Percentiles rank a stretch among this genome's conserved stretches.
Conservation (phyloP, 805 yeast species). For the Huiozyma naganishii region DNA sequence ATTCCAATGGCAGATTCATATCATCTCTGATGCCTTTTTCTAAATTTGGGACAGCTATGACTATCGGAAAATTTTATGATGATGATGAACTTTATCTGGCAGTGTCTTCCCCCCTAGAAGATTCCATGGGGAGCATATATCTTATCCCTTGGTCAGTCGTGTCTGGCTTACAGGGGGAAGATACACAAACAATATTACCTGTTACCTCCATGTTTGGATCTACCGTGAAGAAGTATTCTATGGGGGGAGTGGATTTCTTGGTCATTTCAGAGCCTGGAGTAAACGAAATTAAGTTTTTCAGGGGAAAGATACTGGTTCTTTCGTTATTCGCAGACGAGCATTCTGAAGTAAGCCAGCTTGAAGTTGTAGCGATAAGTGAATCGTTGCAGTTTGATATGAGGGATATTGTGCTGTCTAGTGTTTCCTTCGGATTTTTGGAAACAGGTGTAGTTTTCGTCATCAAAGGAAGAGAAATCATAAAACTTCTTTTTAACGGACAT, state of each 20-base stretch:
- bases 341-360: constrained; percentile 8
- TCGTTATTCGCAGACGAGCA: constrained; percentile 6
- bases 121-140: constrained; percentile 34
- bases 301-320: constrained; percentile 21
- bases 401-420: constrained; percentile 37
- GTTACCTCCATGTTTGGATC: constrained; percentile 33
- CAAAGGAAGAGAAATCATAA: constrained; percentile 9
- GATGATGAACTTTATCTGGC: constrained; percentile 34
- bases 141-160: constrained; percentile 28
- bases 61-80: constrained; percentile 33
- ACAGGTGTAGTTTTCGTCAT: constrained; percentile 11
- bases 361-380: constrained; percentile 31
- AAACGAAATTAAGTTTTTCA: constrained; percentile 31
- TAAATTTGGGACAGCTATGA: constrained; percentile 38
- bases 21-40: constrained; percentile 21
- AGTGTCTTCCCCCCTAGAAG: constrained; percentile 41
- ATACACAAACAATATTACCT: constrained; percentile 1
- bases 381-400: constrained; percentile 30
- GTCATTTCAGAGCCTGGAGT: constrained; percentile 44
- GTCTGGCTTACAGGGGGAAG: background rate
- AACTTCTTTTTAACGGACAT: constrained; percentile 5
- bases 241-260: constrained; percentile 28
- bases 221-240: constrained; percentile 23
- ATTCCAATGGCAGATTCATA: constrained; percentile 2
- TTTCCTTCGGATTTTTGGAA: constrained; percentile 29